These are phyloP conservation scores for Entonaema liquescens DNA, from an alignment of 495 filamentous ascomycete genomes.

Conservation along the genomic window DNA sequence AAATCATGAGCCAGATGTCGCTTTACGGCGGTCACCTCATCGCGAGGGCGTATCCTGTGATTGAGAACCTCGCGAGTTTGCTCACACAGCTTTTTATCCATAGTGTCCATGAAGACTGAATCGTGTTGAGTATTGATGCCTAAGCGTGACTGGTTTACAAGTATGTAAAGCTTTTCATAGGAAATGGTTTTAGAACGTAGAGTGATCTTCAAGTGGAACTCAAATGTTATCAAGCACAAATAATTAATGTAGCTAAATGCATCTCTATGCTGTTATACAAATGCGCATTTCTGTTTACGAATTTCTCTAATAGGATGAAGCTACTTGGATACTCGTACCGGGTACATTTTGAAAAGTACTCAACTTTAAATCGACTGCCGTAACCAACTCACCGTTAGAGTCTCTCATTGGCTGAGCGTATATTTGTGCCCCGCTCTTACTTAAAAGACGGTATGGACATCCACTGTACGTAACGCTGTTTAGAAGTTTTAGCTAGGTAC, in stretches of 20 bases:
- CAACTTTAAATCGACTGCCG: neutral
- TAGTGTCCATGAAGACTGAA: slow-evolving; percentile 14
- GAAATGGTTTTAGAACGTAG: neutral
- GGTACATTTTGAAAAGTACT: neutral
- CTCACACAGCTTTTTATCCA: slow-evolving; percentile 31
- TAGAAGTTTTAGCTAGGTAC: slow-evolving; percentile 1
- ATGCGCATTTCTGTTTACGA: slow-evolving; percentile 5
- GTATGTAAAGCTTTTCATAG: neutral
- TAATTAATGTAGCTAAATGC: slow-evolving; percentile 5
- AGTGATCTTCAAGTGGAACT: neutral
- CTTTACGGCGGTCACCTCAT: slow-evolving; percentile 47
- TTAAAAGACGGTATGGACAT: neutral
- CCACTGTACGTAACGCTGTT: slow-evolving; percentile 6
- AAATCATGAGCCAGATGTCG: slow-evolving; percentile 46
- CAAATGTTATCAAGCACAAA: neutral
- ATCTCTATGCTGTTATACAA: slow-evolving; percentile 1
- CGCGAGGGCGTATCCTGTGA: slow-evolving; percentile 47
- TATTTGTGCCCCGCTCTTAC: neutral
- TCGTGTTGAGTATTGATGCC: neutral
- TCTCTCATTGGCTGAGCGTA: neutral
- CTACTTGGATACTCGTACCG: neutral
- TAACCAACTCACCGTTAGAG: neutral
- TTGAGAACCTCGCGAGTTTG: slow-evolving; percentile 38
- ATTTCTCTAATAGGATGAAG: slow-evolving; percentile 9
- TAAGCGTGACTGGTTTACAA: neutral